Evolutionary conservation across 2,329 filamentous ascomycete genomes (phyloP), one percentile per base, ranked within the genome.

Genomic region (Arthrobotrys conoides): DNA sequence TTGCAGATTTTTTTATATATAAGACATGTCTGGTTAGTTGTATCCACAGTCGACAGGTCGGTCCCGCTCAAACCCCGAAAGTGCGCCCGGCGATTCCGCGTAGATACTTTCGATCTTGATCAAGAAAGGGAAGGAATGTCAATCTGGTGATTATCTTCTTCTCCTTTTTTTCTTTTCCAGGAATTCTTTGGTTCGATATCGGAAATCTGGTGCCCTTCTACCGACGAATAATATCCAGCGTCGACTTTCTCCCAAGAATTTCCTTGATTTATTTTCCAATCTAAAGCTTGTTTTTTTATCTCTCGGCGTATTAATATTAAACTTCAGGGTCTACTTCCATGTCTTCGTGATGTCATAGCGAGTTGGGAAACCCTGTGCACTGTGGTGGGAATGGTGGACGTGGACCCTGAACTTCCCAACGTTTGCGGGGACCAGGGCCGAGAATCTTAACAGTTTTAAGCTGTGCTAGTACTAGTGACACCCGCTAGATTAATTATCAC

Each of bases 61-160:
- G n/a, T n/a, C 38, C 61, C 44, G 51, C 53, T n/a, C 20, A 46
- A 59, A 63, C 55, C 41, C 71, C 71, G 71, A 68, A 75, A 68
- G 61, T 59, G 48, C 61, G 49, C 8, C 69, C 48, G 61, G 59
- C n/a, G 24, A 30, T 48, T 48, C 53, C 53, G 53, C 53, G 53
- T 38, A 57, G 59, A 64, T 38, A n/a, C n/a, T n/a, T n/a, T n/a
- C n/a, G 27, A 30, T 30, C 27, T 18, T 20, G 22, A 14, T 49
- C 44, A 22, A 55, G 14, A 49, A 33, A 41, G 44, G 30, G 24
- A 51, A 49, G 12, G 64, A 36, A 33, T 22, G 18, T 48, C 27
- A 41, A 44, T 41, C 49, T 38, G 22, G 20, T 51, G 20, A 59
- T 33, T 14, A 30, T 30, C 20, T 10, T 14, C 55, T 22, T 41